Conservation (phyloP, 176 grass and related monocot genomes). For the Oryza glumipatula region DNA sequence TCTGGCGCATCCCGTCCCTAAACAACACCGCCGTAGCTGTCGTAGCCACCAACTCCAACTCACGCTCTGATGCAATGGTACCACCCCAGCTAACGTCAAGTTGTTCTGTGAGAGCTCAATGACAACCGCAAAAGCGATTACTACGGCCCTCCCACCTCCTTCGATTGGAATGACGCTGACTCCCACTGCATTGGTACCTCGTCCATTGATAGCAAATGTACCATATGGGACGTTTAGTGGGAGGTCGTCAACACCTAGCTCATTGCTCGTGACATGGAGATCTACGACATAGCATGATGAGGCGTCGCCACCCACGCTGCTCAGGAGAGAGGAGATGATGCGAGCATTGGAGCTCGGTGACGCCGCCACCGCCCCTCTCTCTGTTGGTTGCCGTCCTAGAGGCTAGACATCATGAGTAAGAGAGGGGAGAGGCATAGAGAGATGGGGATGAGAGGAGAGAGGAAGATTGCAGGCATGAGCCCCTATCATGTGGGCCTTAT, state of each 20-base stretch:
- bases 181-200: slow-evolving; percentile 83
- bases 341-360: no score
- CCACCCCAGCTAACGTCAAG: slow-evolving; percentile 48
- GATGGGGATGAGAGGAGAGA: no score
- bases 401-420: no score
- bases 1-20: slow-evolving; percentile 69
- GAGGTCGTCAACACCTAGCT: slow-evolving; percentile 94
- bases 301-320: no score
- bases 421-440: no score
- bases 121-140: slow-evolving; percentile 92
- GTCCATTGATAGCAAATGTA: slow-evolving; percentile 92
- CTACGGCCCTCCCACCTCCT: slow-evolving; percentile 86
- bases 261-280: slow-evolving; percentile 96
- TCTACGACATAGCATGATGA: slow-evolving; percentile 77
- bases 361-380: no score
- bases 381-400: no score
- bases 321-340: no score
- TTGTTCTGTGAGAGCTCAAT: slow-evolving; percentile 59
- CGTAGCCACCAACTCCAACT: neutral
- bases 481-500: no score
- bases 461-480: no score
- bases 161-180: slow-evolving; percentile 96
- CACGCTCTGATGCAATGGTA: slow-evolving; percentile 36
- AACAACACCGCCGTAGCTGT: neutral
- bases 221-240: slow-evolving; percentile 94